A percentile compares a stretch with the other conserved stretches of the same genome.
These are phyloP conservation scores for Ascocoryne sarcoides DNA, from an alignment of 2,329 filamentous ascomycete genomes.

Conservation along the genomic window DNA sequence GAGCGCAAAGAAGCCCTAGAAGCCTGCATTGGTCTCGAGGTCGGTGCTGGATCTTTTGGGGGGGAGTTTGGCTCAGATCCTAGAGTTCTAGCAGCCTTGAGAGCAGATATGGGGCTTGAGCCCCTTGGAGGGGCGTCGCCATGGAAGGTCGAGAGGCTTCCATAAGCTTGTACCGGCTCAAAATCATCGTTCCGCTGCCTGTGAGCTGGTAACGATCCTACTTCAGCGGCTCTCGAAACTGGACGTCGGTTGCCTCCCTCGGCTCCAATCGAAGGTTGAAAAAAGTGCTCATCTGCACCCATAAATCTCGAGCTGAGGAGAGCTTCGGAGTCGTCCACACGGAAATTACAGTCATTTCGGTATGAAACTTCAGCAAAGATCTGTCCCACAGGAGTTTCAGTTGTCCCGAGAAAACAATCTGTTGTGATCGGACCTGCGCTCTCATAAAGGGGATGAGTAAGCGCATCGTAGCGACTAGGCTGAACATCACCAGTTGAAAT, in stretches of 20 bases:
- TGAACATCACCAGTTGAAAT: constrained; percentile 52
- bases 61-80: constrained; percentile 53
- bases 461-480: constrained; percentile 52
- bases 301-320: constrained; percentile 88
- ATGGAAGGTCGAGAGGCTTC: constrained; percentile 83
- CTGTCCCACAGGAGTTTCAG: constrained; percentile 79
- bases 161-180: constrained; percentile 73
- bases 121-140: constrained; percentile 68
- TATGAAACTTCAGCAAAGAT: constrained; percentile 77
- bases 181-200: constrained; percentile 37
- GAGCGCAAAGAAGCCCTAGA: constrained; percentile 31
- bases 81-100: constrained; percentile 57
- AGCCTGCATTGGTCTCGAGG: constrained; percentile 23
- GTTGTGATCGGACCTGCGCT: constrained; percentile 56
- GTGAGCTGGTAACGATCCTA: constrained; percentile 68
- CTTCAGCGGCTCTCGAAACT: constrained; percentile 36
- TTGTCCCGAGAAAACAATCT: constrained; percentile 71
- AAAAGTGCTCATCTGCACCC: constrained; percentile 81
- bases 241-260: constrained; percentile 30
- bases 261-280: constrained; percentile 61
- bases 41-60: constrained; percentile 42
- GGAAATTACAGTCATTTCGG: constrained; percentile 81
- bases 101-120: constrained; percentile 77
- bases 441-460: constrained; percentile 63
- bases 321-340: constrained; percentile 84